phyloP scores from a whole-genome alignment of 2,329 filamentous ascomycete species.

The Daldinia eschscholtzii region DNA sequence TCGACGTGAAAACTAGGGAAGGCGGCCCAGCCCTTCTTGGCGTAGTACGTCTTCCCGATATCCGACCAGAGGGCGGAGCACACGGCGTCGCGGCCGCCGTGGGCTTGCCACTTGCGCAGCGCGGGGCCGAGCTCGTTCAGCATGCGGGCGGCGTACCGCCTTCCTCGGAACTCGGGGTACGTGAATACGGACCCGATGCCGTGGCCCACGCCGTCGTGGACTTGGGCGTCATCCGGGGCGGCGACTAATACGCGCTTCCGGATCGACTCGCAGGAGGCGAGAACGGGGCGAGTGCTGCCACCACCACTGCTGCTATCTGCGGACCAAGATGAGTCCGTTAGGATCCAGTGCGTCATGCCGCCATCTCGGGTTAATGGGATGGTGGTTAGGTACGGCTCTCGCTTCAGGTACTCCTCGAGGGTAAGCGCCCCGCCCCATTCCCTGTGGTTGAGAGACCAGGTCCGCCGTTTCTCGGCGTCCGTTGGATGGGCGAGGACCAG shows the following conservation, averaged over 20 bases:
- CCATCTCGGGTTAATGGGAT: constrained; percentile 69
- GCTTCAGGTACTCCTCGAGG: constrained; percentile 67
- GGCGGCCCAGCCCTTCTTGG: constrained; percentile 79
- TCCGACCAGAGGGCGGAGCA: constrained; percentile 90
- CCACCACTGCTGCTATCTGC: constrained; percentile 53
- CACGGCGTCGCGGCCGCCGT: constrained; percentile 51
- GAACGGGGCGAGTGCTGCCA: constrained; percentile 60
- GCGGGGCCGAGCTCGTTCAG: constrained; percentile 71
- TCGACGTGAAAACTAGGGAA: constrained; percentile 80
- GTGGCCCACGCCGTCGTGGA: constrained; percentile 73
- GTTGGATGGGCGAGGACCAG: constrained; percentile 70
- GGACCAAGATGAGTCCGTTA: constrained; percentile 59
- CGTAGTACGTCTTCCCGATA: constrained; percentile 87
- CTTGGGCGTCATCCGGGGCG: constrained; percentile 44
- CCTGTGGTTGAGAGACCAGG: constrained; percentile 67
- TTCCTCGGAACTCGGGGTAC: constrained; percentile 72
- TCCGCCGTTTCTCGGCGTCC: constrained; percentile 63
- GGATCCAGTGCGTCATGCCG: constrained; percentile 73
- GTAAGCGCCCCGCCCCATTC: constrained; percentile 72
- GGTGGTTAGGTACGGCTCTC: constrained; percentile 69
- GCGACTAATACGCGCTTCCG: constrained; percentile 69
- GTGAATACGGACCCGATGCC: constrained; percentile 87
- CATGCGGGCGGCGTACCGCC: constrained; percentile 84
- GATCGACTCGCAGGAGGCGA: constrained; percentile 74
- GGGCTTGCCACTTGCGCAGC: constrained; percentile 57